Conservation (phyloP, 345 rosid species). For the Fremontodendron californicum region DNA sequence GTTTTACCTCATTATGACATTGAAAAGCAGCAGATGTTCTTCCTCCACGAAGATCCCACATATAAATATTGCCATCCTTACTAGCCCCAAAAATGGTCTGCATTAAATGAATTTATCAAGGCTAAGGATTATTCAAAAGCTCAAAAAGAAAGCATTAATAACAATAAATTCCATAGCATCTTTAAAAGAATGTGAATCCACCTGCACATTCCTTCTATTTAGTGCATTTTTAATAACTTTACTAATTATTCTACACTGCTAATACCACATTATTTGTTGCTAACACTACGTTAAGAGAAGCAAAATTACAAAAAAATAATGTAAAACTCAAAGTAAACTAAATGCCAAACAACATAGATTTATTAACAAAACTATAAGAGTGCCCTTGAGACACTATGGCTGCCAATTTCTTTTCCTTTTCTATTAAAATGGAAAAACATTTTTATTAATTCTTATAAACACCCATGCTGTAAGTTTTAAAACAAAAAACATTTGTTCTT, state of each 20-base stretch:
- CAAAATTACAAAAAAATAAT: background rate
- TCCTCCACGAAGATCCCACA: constrained; percentile 97
- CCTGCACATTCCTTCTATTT: background rate
- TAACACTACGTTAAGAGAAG: background rate
- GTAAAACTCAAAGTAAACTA: background rate
- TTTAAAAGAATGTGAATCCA: background rate
- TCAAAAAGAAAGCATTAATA: constrained; percentile 1
- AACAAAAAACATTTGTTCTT: background rate
- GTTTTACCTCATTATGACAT: constrained; percentile 55
- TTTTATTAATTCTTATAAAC: background rate
- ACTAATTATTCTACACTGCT: background rate
- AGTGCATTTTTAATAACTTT: background rate
- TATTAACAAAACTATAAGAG: background rate
- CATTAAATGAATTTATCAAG: constrained; percentile 16
- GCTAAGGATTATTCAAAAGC: constrained; percentile 9
- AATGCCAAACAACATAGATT: background rate
- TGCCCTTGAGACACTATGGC: background rate
- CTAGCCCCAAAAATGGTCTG: constrained; percentile 81
- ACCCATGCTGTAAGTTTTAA: background rate
- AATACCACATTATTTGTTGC: background rate
- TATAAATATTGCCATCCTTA: constrained; percentile 56
- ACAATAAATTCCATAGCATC: background rate
- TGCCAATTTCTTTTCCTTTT: background rate
- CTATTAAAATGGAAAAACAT: background rate
- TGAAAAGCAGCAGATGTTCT: constrained; percentile 60